A percentile compares a stretch with the other conserved stretches of the same genome.
phyloP scores from a whole-genome alignment of 768 basidiomycete genomes.

The Pleurotus salmoneostramineus region DNA sequence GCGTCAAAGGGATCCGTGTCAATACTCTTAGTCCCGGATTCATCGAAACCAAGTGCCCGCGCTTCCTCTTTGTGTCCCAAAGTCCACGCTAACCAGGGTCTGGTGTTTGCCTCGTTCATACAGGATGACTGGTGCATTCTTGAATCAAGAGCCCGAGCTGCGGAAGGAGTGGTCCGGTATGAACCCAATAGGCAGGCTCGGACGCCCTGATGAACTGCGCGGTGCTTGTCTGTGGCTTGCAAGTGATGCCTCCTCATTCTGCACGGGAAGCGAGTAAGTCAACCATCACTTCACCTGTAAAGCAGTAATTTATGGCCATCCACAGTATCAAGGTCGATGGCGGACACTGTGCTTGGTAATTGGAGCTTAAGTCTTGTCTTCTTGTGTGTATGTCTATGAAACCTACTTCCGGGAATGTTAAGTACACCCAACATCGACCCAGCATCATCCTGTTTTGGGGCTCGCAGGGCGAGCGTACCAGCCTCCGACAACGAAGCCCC shows the following conservation, averaged over 20 bases:
- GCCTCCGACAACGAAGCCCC: too few relatives aligned
- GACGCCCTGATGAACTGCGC: conserved; percentile 63
- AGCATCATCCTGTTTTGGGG: too few relatives aligned
- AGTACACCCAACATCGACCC: too few relatives aligned
- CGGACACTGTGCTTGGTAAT: conserved; percentile 38
- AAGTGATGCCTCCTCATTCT: conserved; percentile 67
- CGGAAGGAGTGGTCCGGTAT: conserved; percentile 49
- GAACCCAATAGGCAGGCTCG: conserved; percentile 67
- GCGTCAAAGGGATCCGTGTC: conserved; percentile 60
- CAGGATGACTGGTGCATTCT: conserved; percentile 60
- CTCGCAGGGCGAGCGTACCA: too few relatives aligned
- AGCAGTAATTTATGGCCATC: neutral
- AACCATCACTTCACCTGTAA: neutral
- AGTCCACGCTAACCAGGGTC: neutral
- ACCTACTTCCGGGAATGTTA: too few relatives aligned
- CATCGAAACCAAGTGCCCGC: conserved; percentile 54
- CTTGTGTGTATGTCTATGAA: neutral
- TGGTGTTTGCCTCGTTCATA: neutral
- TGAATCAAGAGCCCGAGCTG: conserved; percentile 51
- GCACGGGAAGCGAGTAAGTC: conserved; percentile 65
- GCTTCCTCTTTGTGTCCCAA: neutral
- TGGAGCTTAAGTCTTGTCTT: neutral
- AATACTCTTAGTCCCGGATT: conserved; percentile 73
- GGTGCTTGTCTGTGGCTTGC: conserved; percentile 67
- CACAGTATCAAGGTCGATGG: conserved; percentile 32